Evolutionary conservation across 805 yeast genomes (phyloP), one percentile per base, ranked within the genome.

Genomic region (Nadsonia fulvescens): DNA sequence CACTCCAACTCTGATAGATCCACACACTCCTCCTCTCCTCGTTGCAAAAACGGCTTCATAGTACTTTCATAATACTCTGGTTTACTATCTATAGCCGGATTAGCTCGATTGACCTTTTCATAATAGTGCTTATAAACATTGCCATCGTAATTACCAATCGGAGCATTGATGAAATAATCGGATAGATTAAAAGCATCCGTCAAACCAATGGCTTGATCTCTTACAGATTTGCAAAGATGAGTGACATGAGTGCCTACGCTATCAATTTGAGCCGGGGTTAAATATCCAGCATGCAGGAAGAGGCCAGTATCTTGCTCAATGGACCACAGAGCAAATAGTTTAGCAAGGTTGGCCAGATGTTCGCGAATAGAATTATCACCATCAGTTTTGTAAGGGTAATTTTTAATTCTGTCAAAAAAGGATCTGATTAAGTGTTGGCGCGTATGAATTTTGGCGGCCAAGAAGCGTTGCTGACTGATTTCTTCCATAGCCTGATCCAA

Each of bases 181-280:
- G 79, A 68, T 35, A 75, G 61, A 50, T 74, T 68, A 59, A 82
- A 82, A 1, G 91, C 63, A 50, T 82, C 95, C 4, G 92, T 75
- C 40, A 77, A 58, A 1, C 76, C 74, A 46, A 79, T 67, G 29
- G 74, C 76, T 40, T 74, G 68, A 15, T 67, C 64, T 48, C 93
- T 60, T 20, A 74, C 45, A 14, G 52, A 53, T 14, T 55, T 48
- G 35, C 74, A 52, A 34, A 70, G 44, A 25, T 44, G 45, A 22
- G 60, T 59, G 29, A 65, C 56, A 29, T 57, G 51, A 6, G 43
- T 46, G 24, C 61, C 59, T 22, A 61, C 38, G 5, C 42, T 37
- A 24, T 59, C 59, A 21, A 67, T 52, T 24, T 58, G 57, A 5
- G 54, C 54, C 6, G 74, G 53, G 7, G 65, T 50, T 18, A 74